These are phyloP conservation scores for Ilyonectria robusta DNA, from an alignment of 2,329 filamentous ascomycete genomes.

Conservation along the genomic window DNA sequence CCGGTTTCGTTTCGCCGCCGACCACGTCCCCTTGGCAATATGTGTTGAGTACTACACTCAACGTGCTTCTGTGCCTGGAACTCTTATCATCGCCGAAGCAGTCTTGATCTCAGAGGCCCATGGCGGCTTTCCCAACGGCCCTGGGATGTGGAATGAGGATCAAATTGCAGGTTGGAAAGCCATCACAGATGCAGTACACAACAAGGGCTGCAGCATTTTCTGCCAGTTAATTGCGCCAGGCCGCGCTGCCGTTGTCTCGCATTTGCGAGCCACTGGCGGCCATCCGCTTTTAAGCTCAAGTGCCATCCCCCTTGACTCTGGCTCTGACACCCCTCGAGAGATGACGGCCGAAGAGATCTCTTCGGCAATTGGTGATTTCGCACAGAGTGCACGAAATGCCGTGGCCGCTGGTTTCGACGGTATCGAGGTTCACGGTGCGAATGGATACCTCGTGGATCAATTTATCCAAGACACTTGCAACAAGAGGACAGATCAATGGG, in stretches of 20 bases:
- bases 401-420: slow-evolving; percentile 77
- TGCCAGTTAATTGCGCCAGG: not conserved
- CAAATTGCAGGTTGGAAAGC: slow-evolving; percentile 24
- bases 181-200: slow-evolving; percentile 21
- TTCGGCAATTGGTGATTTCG: slow-evolving; percentile 12
- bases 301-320: not conserved
- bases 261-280: not conserved
- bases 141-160: slow-evolving; percentile 19
- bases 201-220: slow-evolving; percentile 4
- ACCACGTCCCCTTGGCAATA: not conserved
- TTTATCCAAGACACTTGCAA: slow-evolving; percentile 61
- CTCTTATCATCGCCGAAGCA: slow-evolving; percentile 13
- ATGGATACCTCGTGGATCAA: slow-evolving; percentile 69
- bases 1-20: not conserved
- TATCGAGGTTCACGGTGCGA: slow-evolving; percentile 71
- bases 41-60: slow-evolving; percentile 14
- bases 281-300: not conserved
- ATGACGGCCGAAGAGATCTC: slow-evolving; percentile 17
- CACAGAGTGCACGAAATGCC: slow-evolving; percentile 54
- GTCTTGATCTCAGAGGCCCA: not conserved
- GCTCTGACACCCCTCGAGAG: not conserved
- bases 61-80: slow-evolving; percentile 7
- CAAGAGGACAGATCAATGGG: slow-evolving; percentile 63
- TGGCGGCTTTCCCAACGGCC: slow-evolving; percentile 5
- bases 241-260: not conserved